Percentiles rank a stretch among this genome's conserved stretches.
Conservation (phyloP, 176 grass and related monocot genomes). For the Zea luxurians region DNA sequence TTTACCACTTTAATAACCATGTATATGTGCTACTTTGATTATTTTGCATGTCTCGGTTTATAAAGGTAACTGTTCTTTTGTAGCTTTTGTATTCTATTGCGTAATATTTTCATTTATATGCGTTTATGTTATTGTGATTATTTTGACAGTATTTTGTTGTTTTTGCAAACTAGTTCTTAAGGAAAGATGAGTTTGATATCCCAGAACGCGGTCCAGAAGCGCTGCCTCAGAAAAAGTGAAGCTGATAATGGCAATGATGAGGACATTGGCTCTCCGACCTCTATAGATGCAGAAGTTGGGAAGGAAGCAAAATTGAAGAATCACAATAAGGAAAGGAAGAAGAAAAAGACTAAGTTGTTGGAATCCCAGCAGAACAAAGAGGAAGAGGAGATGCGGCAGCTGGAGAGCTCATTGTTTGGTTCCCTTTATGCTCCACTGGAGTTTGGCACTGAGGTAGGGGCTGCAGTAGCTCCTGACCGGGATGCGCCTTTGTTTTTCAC, state of each 20-base stretch:
- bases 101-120: neutral
- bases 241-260: slow-evolving; percentile 21
- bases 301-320: slow-evolving; percentile 34
- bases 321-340: slow-evolving; percentile 40
- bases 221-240: neutral
- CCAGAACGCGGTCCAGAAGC: slow-evolving; percentile 50
- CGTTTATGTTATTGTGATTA: neutral
- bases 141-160: neutral
- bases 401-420: slow-evolving; percentile 63
- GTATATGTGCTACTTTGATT: neutral
- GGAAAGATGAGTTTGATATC: slow-evolving; percentile 75
- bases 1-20: too few species aligned
- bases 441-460: slow-evolving; percentile 51
- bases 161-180: neutral
- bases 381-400: slow-evolving; percentile 57
- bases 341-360: slow-evolving; percentile 38
- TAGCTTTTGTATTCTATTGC: neutral
- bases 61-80: neutral
- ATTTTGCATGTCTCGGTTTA: neutral
- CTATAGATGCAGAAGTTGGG: slow-evolving; percentile 16
- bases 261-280: slow-evolving; percentile 10
- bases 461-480: neutral
- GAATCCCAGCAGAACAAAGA: slow-evolving; percentile 35
- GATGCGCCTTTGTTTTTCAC: slow-evolving; percentile 56
- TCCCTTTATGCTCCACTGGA: slow-evolving; percentile 45